Evolutionary conservation across 1,284 basidiomycete genomes (phyloP).

Genomic region (Marasmius fiardii): DNA sequence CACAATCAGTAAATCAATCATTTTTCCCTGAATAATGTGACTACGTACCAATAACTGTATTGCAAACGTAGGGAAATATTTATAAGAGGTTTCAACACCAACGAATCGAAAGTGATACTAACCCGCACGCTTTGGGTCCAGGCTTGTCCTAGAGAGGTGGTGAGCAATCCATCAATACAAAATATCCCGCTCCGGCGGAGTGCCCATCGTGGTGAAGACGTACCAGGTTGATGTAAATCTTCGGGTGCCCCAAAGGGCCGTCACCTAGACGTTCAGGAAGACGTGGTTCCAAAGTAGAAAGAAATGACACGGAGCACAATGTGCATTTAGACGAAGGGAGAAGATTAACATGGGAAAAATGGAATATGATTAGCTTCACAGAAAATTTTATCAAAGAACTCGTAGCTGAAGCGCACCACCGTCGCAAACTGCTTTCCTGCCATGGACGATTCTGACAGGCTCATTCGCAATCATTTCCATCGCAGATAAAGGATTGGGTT

Average conservation of each 20-base stretch:
- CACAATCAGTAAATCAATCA: constrained; percentile 12
- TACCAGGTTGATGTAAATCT: constrained; percentile 94
- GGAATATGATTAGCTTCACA: not conserved
- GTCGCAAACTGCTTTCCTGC: constrained; percentile 87
- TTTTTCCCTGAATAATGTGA: not conserved
- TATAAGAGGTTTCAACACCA: constrained; percentile 8
- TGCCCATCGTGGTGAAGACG: constrained; percentile 24
- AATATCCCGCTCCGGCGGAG: too few relatives aligned
- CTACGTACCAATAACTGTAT: constrained; percentile 78
- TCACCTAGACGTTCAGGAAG: constrained; percentile 54
- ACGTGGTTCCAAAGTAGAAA: not conserved
- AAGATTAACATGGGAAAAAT: not conserved
- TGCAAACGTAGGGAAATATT: constrained; percentile 15
- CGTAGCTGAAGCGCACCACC: constrained; percentile 65
- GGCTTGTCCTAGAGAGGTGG: constrained; percentile 59
- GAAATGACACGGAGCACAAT: not conserved
- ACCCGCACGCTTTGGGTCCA: constrained; percentile 79
- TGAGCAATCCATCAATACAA: not conserved
- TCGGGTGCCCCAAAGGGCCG: constrained; percentile 96
- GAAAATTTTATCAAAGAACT: too few relatives aligned
- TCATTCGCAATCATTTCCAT: constrained; percentile 88
- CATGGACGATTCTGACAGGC: constrained; percentile 79
- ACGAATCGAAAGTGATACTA: constrained; percentile 21
- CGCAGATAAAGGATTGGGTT: constrained; percentile 89
- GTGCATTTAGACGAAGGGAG: not conserved